Percentiles rank a stretch among this genome's conserved stretches.
Conservation (phyloP, 306 rosid genomes). For the Hylodesmum podocarpum region DNA sequence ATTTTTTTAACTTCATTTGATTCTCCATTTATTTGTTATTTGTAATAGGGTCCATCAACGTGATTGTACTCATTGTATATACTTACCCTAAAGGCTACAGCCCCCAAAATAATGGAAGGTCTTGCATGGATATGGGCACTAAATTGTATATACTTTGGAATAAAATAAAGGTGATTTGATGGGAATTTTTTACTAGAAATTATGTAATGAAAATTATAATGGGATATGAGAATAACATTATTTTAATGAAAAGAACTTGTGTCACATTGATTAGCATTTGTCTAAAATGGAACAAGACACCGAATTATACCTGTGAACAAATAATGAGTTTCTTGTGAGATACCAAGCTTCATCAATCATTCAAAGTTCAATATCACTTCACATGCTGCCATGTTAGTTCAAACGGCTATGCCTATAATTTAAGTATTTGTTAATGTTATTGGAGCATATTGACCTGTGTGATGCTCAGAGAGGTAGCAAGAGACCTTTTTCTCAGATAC, state of each 20-base stretch:
- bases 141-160: background rate
- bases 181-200: background rate
- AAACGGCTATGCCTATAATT: background rate
- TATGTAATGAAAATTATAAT: background rate
- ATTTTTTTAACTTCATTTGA: background rate
- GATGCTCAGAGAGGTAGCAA: background rate
- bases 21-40: background rate
- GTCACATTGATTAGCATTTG: background rate
- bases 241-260: background rate
- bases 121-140: conserved; percentile 1
- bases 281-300: background rate
- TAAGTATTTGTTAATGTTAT: background rate
- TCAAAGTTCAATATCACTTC: conserved; percentile 10
- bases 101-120: conserved; percentile 5
- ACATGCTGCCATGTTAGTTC: conserved; percentile 28
- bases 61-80: background rate
- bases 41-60: background rate
- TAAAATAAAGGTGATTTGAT: background rate
- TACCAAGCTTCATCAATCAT: conserved; percentile 5
- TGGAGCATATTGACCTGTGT: background rate
- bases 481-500: background rate
- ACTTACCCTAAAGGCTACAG: background rate
- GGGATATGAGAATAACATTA: background rate
- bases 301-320: background rate
- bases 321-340: conserved; percentile 13